Conservation (phyloP, 441 rosid species). For the Populus hybrid region DNA sequence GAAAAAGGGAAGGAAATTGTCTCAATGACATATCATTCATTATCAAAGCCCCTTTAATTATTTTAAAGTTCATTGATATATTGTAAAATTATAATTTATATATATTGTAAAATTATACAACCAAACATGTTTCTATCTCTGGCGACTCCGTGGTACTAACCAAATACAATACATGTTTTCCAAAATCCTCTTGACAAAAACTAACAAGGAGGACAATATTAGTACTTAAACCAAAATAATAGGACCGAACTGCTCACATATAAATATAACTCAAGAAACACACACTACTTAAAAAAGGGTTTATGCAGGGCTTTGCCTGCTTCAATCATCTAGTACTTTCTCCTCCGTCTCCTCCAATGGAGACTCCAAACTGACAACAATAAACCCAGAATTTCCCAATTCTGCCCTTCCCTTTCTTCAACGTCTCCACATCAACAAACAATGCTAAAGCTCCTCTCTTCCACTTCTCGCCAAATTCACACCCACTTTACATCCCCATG, state of each 20-base stretch:
- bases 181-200: background rate
- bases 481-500: conserved; percentile 34
- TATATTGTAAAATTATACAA: too few species aligned
- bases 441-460: conserved; percentile 83
- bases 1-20: too few species aligned
- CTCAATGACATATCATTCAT: too few species aligned
- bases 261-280: background rate
- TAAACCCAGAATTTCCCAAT: conserved; percentile 14
- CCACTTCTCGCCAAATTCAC: conserved; percentile 48
- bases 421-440: conserved; percentile 10
- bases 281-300: conserved; percentile 39
- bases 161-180: background rate
- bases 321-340: conserved; percentile 14
- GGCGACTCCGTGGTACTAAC: background rate
- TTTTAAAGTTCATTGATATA: too few species aligned
- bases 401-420: conserved; percentile 9
- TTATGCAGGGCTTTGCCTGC: conserved; percentile 74
- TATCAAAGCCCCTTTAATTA: too few species aligned
- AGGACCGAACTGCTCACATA: conserved; percentile 22
- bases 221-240: background rate
- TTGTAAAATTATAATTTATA: too few species aligned
- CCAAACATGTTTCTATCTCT: background rate
- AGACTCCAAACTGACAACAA: conserved; percentile 6
- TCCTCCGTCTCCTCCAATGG: conserved; percentile 12
- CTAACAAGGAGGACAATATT: background rate